phyloP scores from a whole-genome alignment of 106 monocot species.

The Chionographis japonica region DNA sequence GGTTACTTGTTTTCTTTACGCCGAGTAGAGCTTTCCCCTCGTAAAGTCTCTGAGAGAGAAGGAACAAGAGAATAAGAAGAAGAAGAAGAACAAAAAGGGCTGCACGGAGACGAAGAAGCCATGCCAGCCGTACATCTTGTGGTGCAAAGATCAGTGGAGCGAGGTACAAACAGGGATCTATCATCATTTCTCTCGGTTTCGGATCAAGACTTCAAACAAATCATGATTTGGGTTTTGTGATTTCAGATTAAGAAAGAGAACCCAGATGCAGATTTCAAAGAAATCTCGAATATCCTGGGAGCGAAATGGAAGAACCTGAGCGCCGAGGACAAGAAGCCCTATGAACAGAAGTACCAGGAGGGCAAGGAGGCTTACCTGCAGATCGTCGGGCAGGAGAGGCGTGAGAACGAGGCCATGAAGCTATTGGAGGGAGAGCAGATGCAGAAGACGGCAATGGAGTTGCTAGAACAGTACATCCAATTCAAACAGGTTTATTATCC shows the following conservation, averaged over 20 bases:
- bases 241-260: conserved; percentile 64
- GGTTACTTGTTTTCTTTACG: neutral
- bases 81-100: conserved; percentile 50
- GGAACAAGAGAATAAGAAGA: conserved; percentile 41
- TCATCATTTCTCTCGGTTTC: neutral
- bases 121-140: conserved; percentile 57
- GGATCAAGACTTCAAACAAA: neutral
- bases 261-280: conserved; percentile 62
- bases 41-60: conserved; percentile 63
- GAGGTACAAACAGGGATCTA: conserved; percentile 26
- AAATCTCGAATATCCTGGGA: conserved; percentile 58
- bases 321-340: conserved; percentile 75
- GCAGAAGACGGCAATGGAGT: conserved; percentile 80
- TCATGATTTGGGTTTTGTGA: neutral
- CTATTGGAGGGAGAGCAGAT: conserved; percentile 83
- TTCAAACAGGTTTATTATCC: conserved; percentile 50
- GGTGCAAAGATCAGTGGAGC: conserved; percentile 86
- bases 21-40: conserved; percentile 50
- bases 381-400: conserved; percentile 76
- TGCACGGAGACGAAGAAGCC: conserved; percentile 56
- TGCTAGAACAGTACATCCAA: conserved; percentile 81
- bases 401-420: conserved; percentile 84
- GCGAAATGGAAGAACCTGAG: conserved; percentile 72
- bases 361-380: conserved; percentile 79
- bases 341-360: conserved; percentile 77